Conservation (phyloP, 73 alveolate species). For the Paramecium sexaurelia region DNA sequence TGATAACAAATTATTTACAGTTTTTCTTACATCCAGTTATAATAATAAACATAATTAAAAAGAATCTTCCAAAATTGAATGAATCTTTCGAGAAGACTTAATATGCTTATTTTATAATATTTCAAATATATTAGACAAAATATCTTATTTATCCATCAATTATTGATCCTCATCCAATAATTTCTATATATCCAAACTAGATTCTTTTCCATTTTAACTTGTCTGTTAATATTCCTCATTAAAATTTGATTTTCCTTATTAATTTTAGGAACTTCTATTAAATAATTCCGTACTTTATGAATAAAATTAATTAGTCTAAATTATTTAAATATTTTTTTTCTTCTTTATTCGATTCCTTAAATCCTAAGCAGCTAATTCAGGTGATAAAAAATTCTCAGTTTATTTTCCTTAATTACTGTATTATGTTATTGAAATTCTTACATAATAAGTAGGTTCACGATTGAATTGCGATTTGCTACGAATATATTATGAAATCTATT, state of each 20-base stretch:
- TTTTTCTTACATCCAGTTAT: background rate
- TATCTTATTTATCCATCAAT: background rate
- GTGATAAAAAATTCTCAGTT: background rate
- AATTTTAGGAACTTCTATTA: background rate
- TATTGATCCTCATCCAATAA: background rate
- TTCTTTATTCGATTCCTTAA: background rate
- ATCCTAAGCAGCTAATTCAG: background rate
- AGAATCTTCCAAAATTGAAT: background rate
- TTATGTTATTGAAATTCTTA: background rate
- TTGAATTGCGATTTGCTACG: background rate
- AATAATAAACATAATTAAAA: background rate
- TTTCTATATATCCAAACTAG: background rate
- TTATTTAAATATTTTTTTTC: background rate
- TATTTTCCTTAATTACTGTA: background rate
- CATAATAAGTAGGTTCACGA: background rate
- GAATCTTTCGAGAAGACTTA: background rate
- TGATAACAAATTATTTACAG: background rate
- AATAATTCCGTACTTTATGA: background rate
- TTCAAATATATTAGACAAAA: background rate
- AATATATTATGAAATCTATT: background rate
- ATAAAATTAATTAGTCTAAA: background rate
- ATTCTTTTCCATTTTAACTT: background rate
- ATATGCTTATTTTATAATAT: background rate
- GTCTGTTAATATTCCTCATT: background rate
- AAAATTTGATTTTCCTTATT: background rate